These are phyloP conservation scores for Fraxinus albicans DNA, from an alignment of 305 asterid species.

Conservation along the genomic window DNA sequence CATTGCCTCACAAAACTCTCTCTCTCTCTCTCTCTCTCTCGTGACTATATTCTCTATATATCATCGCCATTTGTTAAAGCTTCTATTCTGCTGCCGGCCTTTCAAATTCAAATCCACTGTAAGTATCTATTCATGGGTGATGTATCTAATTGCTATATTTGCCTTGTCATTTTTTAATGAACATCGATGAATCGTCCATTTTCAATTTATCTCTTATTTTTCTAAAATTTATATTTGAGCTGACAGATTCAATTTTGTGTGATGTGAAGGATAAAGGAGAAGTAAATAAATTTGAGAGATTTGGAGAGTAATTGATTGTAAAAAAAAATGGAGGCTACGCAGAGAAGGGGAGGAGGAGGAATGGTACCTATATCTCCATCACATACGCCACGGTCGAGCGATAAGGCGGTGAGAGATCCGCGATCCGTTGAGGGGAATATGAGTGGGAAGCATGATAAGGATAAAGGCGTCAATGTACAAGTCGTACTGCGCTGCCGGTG, in stretches of 20 bases:
- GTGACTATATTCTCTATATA: slow-evolving; percentile 30
- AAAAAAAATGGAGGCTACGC: slow-evolving; percentile 51
- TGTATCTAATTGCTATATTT: slow-evolving; percentile 16
- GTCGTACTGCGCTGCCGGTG: slow-evolving; percentile 96
- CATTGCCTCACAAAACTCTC: slow-evolving; percentile 12
- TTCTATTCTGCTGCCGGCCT: slow-evolving; percentile 36
- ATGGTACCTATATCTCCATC: slow-evolving; percentile 78
- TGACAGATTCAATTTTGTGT: slow-evolving; percentile 33
- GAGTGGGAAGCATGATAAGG: slow-evolving; percentile 81
- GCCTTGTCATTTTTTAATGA: slow-evolving; percentile 18
- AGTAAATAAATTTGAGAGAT: slow-evolving; percentile 27
- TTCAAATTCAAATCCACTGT: slow-evolving; percentile 8
- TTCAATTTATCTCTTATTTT: slow-evolving; percentile 12
- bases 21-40: background rate
- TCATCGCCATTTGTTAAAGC: slow-evolving; percentile 37
- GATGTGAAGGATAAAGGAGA: slow-evolving; percentile 15
- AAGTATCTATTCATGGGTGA: slow-evolving; percentile 9
- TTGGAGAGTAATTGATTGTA: slow-evolving; percentile 28
- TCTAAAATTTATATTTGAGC: background rate
- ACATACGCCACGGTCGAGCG: slow-evolving; percentile 82
- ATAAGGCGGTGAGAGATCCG: slow-evolving; percentile 73
- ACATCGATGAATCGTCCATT: slow-evolving; percentile 22
- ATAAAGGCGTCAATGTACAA: slow-evolving; percentile 94
- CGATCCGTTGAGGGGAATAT: slow-evolving; percentile 82
- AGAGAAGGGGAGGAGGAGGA: slow-evolving; percentile 68